phyloP scores from a whole-genome alignment of 768 basidiomycete genomes.

The Pleurotus salmoneostramineus region DNA sequence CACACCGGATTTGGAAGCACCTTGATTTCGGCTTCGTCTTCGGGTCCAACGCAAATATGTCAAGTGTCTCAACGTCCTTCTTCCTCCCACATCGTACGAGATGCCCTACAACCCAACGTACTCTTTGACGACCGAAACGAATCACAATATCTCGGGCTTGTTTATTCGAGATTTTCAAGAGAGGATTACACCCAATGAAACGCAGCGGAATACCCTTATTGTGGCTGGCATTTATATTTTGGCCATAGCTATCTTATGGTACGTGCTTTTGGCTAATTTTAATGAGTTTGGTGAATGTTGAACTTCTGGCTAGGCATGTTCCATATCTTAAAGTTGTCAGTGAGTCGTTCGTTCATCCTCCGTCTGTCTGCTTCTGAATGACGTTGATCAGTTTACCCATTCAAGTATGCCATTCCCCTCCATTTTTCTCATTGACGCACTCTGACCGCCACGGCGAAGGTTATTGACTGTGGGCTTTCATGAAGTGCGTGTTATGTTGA shows the following conservation, averaged over 20 bases:
- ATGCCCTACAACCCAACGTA: slow-evolving; percentile 20
- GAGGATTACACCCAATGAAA: slow-evolving; percentile 59
- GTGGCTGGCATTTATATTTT: slow-evolving; percentile 75
- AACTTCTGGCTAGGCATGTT: slow-evolving; percentile 55
- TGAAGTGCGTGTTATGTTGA: slow-evolving; percentile 45
- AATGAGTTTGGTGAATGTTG: background rate
- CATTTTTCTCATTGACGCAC: background rate
- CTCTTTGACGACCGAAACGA: slow-evolving; percentile 2
- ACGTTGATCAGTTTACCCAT: slow-evolving; percentile 64
- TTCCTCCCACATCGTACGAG: background rate
- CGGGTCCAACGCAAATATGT: background rate
- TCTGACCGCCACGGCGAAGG: slow-evolving; percentile 28
- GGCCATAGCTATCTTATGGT: slow-evolving; percentile 80
- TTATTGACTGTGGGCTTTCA: slow-evolving; percentile 87
- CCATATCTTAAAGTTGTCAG: slow-evolving; percentile 70
- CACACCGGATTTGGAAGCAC: background rate
- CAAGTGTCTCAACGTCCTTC: background rate
- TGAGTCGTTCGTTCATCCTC: slow-evolving; percentile 33
- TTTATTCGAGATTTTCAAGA: slow-evolving; percentile 36
- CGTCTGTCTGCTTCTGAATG: background rate
- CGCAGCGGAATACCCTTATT: slow-evolving; percentile 74
- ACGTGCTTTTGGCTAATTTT: slow-evolving; percentile 18
- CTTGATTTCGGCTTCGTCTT: slow-evolving; percentile 1
- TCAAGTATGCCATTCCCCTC: slow-evolving; percentile 62
- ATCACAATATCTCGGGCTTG: slow-evolving; percentile 16